Evolutionary conservation across 768 basidiomycete genomes (phyloP).

Genomic region (Collybiopsis confluens): DNA sequence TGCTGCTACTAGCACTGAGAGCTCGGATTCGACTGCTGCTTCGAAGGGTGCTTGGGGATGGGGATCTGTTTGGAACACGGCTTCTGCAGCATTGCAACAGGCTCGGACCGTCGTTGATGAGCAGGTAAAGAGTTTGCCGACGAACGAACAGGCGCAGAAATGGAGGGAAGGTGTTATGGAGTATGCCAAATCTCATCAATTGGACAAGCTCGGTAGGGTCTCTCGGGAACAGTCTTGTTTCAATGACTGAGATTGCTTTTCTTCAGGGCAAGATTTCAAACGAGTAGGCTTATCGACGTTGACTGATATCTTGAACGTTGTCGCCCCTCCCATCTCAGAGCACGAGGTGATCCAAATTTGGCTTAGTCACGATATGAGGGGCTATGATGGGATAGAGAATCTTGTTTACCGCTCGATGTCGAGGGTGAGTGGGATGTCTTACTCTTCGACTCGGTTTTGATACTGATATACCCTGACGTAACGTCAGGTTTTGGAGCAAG

Average conservation of each 20-base stretch:
- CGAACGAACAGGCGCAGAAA: slow-evolving; percentile 83
- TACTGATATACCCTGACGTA: neutral
- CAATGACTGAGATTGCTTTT: slow-evolving; percentile 3
- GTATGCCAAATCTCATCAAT: slow-evolving; percentile 84
- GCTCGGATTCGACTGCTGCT: slow-evolving; percentile 11
- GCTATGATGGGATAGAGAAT: slow-evolving; percentile 92
- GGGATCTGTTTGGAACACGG: slow-evolving; percentile 86
- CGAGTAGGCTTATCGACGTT: slow-evolving; percentile 84
- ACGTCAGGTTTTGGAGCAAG: slow-evolving; percentile 84
- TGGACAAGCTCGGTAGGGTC: slow-evolving; percentile 81
- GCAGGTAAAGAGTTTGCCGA: slow-evolving; percentile 83
- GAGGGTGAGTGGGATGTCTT: slow-evolving; percentile 33
- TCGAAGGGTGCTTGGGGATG: slow-evolving; percentile 69
- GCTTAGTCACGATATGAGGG: slow-evolving; percentile 94
- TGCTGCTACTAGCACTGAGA: slow-evolving; percentile 16
- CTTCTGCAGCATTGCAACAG: slow-evolving; percentile 82
- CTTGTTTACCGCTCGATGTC: slow-evolving; percentile 88
- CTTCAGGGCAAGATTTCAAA: slow-evolving; percentile 82
- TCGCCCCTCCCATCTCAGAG: slow-evolving; percentile 97
- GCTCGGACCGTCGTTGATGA: slow-evolving; percentile 88
- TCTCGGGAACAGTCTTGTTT: neutral
- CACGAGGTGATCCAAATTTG: slow-evolving; percentile 97
- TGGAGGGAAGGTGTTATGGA: slow-evolving; percentile 84
- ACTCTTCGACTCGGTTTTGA: slow-evolving; percentile 6
- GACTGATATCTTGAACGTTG: slow-evolving; percentile 89